Evolutionary conservation across 2,329 filamentous ascomycete genomes (phyloP), one percentile per base, ranked within the genome.

Genomic region (Colletotrichum orchidophilum): DNA sequence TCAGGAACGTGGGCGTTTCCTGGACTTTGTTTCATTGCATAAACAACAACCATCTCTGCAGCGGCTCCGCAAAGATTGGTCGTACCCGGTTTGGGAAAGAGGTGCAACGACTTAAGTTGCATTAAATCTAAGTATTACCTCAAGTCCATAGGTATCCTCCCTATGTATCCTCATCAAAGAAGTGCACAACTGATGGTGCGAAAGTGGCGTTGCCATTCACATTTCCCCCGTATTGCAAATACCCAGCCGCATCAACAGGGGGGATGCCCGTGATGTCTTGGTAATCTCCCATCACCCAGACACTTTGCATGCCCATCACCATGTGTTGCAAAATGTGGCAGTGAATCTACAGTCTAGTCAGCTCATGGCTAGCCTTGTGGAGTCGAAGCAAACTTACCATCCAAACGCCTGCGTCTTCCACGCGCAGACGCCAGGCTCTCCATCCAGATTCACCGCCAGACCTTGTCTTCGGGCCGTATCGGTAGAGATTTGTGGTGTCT

Each of bases 261-360:
- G 59, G 9, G 80, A 75, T 33, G 63, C 72, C 52, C 12, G 66
- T 5, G 15, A 75, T 75, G 12, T 76, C 73, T 1, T 67, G 60
- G 3, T 73, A 73, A 54, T 78, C 73, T 6, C 78, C 78, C 73
- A 77, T 75, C 5, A 76, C 67, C 75, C 74, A 75, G 18, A 77
- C 73, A 13, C 66, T 76, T 39, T 74, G 63, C 83, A 80, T 79
- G 75, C 85, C 87, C 87, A 90, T 90, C 21, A 88, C 79, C 83
- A 89, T 88, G 76, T 91, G 89, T 64, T 86, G 84, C 60, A 87
- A 73, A 18, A 87, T 84, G 76, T 91, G 89, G 73, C 89, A 91
- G 76, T 91, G 89, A 73, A 91, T 81, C 69, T 71, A 50, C 13
- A 50, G 3, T 11, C 7, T 50, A 12, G 26, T 68, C n/a, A 71